Percentiles rank a stretch among this genome's conserved stretches.
These are phyloP conservation scores for Phytophthora meadii DNA, from an alignment of 352 stramenopile genomes.

Conservation along the genomic window DNA sequence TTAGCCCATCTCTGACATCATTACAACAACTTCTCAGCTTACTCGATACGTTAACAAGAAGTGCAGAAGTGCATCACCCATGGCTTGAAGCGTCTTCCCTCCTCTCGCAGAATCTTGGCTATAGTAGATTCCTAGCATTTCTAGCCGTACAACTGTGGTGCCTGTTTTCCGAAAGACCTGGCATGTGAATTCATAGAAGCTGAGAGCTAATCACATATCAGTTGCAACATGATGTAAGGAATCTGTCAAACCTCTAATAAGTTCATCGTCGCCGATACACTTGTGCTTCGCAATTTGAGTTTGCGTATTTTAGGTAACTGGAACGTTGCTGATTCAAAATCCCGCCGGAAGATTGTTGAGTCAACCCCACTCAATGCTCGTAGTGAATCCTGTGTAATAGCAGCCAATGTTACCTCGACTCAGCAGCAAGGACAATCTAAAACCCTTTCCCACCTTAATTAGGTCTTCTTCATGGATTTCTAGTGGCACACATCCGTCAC, in stretches of 20 bases:
- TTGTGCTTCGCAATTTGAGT: constrained; percentile 53
- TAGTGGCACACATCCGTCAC: constrained; percentile 18
- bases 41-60: constrained; percentile 68
- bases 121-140: constrained; percentile 69
- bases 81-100: constrained; percentile 69
- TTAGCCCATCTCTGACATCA: background rate
- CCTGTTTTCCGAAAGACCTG: constrained; percentile 63
- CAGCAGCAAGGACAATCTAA: background rate
- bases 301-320: constrained; percentile 46
- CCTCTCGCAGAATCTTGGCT: constrained; percentile 64
- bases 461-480: constrained; percentile 67
- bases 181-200: background rate
- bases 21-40: constrained; percentile 9
- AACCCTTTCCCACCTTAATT: constrained; percentile 55
- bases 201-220: background rate
- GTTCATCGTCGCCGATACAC: constrained; percentile 46
- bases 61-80: constrained; percentile 56
- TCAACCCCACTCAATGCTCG: constrained; percentile 69
- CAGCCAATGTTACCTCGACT: constrained; percentile 11
- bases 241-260: constrained; percentile 48
- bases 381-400: constrained; percentile 55
- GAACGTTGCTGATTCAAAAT: constrained; percentile 49
- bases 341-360: constrained; percentile 60
- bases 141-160: constrained; percentile 64
- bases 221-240: background rate